Percentiles rank a stretch among this genome's conserved stretches.
These are phyloP conservation scores for Penicillium desertorum DNA, from an alignment of 495 filamentous ascomycete genomes.

Conservation along the genomic window DNA sequence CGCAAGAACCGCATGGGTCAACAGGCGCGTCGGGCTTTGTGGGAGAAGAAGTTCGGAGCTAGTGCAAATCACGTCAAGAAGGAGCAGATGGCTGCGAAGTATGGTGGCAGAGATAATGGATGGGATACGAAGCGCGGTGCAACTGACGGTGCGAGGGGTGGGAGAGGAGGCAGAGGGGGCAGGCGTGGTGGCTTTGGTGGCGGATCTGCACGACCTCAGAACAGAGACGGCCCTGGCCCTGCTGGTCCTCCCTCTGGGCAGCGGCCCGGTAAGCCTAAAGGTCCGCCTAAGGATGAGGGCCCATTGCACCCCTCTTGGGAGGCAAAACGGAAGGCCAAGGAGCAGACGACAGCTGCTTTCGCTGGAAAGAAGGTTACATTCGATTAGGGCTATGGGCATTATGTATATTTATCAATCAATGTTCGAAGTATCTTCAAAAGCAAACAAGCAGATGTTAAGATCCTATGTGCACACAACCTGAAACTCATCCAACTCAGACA, in stretches of 20 bases:
- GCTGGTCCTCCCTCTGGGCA: constrained; percentile 1
- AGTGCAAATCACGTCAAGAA: constrained; percentile 70
- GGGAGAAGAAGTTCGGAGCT: constrained; percentile 87
- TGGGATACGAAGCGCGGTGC: constrained; percentile 52
- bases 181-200: constrained; percentile 15
- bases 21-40: constrained; percentile 76
- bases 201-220: constrained; percentile 8
- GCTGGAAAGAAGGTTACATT: constrained; percentile 90
- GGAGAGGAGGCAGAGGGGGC: constrained; percentile 11
- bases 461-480: neutral
- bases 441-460: neutral
- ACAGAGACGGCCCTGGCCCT: constrained; percentile 14
- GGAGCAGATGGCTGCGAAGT: constrained; percentile 29
- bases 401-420: constrained; percentile 11
- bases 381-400: constrained; percentile 53
- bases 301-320: constrained; percentile 92
- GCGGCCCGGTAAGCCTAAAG: constrained; percentile 31
- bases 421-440: neutral
- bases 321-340: constrained; percentile 83
- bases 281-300: constrained; percentile 54
- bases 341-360: constrained; percentile 63
- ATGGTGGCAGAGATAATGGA: constrained; percentile 40
- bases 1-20: constrained; percentile 89
- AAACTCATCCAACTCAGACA: neutral
- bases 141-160: constrained; percentile 27